Evolutionary conservation across 2,329 filamentous ascomycete species (phyloP), one percentile per base, ranked within the genome.

Genomic region (Pestalotiopsis sp.): DNA sequence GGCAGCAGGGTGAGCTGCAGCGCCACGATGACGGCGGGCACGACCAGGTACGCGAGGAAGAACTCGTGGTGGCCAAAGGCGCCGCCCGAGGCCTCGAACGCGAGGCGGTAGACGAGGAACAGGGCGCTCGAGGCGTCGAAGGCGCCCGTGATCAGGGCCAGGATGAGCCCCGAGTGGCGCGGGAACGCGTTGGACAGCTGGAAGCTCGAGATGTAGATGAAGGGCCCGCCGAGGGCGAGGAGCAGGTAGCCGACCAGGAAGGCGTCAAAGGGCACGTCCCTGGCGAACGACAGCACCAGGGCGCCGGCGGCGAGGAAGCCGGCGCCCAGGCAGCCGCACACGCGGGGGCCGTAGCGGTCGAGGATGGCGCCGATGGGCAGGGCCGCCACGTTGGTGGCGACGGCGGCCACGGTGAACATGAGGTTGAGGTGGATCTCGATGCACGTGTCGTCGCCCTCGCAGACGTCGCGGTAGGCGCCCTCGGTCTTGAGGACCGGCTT

Each of bases 341-440:
- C 85, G 67, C 92, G 88, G 14, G 95, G 95, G 1, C 95, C 95
- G 76, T 89, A 95, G 70, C 90, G 86, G 80, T 97, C 95, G 25
- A 97, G 87, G 59, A 97, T 91, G 2, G 93, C 93, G 60, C 95
- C 95, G 12, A 97, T 90, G 2, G 94, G 93, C 6, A 97, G 85
- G 13, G 95, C 94, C 56, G 90, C 93, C 13, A 97, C 92, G 75
- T 97, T 97, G 52, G 94, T 97, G 6, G 89, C 92, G 11, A 97
- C 94, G 14, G 94, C 94, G 13, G 94, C 94, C 56, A 94, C 87
- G 5, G 94, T 97, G 84, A 97, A 97, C 93, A 97, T 97, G 73
- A 97, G 83, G 78, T 97, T 97, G 68, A 97, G 86, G 69, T 85
- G 86, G 66, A 90, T 88, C 75, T 89, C 88, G 68, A 84, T 81